Evolutionary conservation across 768 basidiomycete genomes (phyloP).

Genomic region (Russula ochroleuca): DNA sequence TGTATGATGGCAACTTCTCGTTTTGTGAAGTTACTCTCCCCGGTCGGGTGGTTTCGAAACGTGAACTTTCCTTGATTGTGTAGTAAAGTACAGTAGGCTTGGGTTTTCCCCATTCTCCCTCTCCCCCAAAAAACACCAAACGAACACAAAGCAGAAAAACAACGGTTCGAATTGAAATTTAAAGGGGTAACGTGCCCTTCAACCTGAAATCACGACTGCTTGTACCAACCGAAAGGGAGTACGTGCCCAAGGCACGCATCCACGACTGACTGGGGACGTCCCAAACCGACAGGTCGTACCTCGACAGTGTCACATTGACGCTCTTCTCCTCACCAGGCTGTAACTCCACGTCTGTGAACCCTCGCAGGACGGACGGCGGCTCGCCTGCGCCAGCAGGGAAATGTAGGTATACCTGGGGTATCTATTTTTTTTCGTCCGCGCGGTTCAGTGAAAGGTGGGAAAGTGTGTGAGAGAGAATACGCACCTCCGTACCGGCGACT

Average conservation of each 20-base stretch:
- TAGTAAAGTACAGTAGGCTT: too few relatives aligned
- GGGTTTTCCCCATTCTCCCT: too few relatives aligned
- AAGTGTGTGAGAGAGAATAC: too few relatives aligned
- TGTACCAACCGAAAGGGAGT: slow-evolving; percentile 35
- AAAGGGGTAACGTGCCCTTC: background rate
- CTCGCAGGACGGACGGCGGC: slow-evolving; percentile 59
- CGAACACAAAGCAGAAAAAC: too few relatives aligned
- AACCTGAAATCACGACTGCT: slow-evolving; percentile 26
- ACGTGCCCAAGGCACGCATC: slow-evolving; percentile 34
- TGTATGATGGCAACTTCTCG: too few relatives aligned
- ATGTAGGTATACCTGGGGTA: slow-evolving; percentile 75
- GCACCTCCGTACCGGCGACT: slow-evolving; percentile 58
- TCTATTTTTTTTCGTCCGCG: slow-evolving; percentile 36
- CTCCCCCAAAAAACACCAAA: too few relatives aligned
- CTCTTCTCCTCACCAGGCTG: slow-evolving; percentile 26
- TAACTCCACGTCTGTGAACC: slow-evolving; percentile 30
- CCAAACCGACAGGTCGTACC: slow-evolving; percentile 34
- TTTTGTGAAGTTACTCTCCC: too few relatives aligned
- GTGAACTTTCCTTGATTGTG: too few relatives aligned
- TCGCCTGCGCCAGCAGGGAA: slow-evolving; percentile 59
- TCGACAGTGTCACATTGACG: slow-evolving; percentile 28
- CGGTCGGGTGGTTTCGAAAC: too few relatives aligned
- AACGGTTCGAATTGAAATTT: background rate
- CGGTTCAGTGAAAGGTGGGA: background rate
- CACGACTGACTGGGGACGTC: slow-evolving; percentile 37